A percentile compares a stretch with the other conserved stretches of the same genome.
Evolutionary conservation across 2,329 filamentous ascomycete species (phyloP).

Genomic region (Sporothrix mexicana): DNA sequence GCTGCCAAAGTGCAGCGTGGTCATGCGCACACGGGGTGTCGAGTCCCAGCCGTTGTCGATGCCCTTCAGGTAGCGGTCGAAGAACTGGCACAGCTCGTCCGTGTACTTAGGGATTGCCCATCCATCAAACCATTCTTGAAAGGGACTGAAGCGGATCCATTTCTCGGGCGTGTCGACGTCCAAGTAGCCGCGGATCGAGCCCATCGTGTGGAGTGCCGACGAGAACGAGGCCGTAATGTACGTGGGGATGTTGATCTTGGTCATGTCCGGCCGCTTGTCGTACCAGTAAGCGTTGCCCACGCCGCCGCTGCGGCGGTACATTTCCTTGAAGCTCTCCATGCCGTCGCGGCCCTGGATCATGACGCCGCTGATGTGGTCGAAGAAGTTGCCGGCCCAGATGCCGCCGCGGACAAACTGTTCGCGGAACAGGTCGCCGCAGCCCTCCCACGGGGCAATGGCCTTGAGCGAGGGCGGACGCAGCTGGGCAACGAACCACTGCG

Average conservation of each 20-base stretch:
- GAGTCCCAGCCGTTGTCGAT: not conserved
- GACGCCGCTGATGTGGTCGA: not conserved
- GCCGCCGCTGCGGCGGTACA: slow-evolving; percentile 6
- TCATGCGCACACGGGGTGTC: not conserved
- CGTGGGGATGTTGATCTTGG: not conserved
- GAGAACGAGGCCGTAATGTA: not conserved
- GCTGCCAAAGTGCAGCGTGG: not conserved
- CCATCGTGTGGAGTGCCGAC: not conserved
- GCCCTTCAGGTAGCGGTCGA: not conserved
- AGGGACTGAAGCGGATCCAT: not conserved
- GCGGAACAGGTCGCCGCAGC: not conserved
- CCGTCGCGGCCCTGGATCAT: slow-evolving; percentile 1
- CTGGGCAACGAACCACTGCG: not conserved
- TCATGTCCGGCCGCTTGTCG: not conserved
- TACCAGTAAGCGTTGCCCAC: not conserved
- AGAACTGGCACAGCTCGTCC: not conserved
- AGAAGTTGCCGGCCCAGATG: not conserved
- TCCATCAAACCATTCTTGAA: not conserved
- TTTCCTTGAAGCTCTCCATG: not conserved
- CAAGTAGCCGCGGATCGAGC: not conserved
- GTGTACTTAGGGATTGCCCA: not conserved
- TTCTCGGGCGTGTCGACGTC: not conserved
- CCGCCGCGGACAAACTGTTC: slow-evolving; percentile 8
- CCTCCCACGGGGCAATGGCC: slow-evolving; percentile 10
- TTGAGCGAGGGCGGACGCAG: not conserved